phyloP scores from a whole-genome alignment of 2,329 filamentous ascomycete genomes.

The Fusarium torulosum region DNA sequence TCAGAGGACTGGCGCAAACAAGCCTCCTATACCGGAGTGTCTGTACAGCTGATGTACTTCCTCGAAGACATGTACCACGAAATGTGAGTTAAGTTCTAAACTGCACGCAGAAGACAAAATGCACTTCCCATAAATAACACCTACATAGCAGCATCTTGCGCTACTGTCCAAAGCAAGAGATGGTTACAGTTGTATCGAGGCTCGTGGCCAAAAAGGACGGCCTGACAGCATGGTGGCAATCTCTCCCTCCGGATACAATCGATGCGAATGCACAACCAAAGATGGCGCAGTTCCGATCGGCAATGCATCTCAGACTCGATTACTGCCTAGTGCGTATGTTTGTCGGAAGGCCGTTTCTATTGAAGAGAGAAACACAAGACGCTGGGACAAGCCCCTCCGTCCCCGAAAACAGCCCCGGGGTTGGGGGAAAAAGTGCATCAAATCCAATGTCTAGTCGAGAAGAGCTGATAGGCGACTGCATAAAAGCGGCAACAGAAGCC shows the following conservation, averaged over 20 bases:
- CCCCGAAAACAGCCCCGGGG: neutral
- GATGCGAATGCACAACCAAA: neutral
- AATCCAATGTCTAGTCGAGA: neutral
- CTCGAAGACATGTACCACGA: slow-evolving; percentile 16
- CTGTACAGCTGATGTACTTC: slow-evolving; percentile 5
- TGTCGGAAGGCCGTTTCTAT: slow-evolving; percentile 4
- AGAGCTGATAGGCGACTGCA: slow-evolving; percentile 12
- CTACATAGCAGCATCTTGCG: neutral
- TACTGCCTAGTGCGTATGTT: slow-evolving; percentile 11
- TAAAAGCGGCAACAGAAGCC: slow-evolving; percentile 12
- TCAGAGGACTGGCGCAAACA: neutral
- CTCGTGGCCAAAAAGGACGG: slow-evolving; percentile 2
- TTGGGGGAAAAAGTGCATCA: neutral
- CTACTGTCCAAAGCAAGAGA: slow-evolving; percentile 1
- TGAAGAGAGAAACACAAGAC: slow-evolving; percentile 6
- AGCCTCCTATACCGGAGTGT: neutral
- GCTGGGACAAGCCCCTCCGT: neutral
- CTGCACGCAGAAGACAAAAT: neutral
- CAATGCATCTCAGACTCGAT: slow-evolving; percentile 5
- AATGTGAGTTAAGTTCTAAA: neutral
- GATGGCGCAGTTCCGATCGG: neutral
- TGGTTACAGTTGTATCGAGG: neutral
- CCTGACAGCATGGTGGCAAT: slow-evolving; percentile 1
- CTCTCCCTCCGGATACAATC: neutral
- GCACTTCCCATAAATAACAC: neutral